These are phyloP conservation scores for Phytopythium chamaehyphon DNA, from an alignment of 352 stramenopile genomes.

Conservation along the genomic window DNA sequence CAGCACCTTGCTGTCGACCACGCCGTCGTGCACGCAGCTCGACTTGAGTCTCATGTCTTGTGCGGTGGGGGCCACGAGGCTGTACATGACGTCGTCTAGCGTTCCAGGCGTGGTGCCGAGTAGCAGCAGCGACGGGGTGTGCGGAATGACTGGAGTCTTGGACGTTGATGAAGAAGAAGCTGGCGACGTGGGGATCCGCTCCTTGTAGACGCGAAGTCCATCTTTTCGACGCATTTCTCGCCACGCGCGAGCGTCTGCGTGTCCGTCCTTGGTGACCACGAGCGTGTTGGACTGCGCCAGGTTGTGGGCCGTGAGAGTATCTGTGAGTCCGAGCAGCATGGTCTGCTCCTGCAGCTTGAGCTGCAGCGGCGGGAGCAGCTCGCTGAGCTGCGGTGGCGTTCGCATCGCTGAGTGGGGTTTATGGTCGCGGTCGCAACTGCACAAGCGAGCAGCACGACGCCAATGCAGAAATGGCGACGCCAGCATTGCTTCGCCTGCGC, in stretches of 20 bases:
- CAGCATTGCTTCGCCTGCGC: too few species aligned
- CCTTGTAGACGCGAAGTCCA: slow-evolving; percentile 29
- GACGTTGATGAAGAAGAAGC: neutral
- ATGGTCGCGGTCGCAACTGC: neutral
- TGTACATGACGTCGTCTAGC: slow-evolving; percentile 50
- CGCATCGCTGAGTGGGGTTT: neutral
- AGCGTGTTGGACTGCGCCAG: slow-evolving; percentile 48
- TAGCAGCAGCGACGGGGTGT: slow-evolving; percentile 27
- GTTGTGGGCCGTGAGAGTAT: slow-evolving; percentile 40
- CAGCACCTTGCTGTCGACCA: slow-evolving; percentile 45
- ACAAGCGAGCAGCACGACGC: too few species aligned
- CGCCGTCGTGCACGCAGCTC: slow-evolving; percentile 39
- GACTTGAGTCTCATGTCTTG: slow-evolving; percentile 41
- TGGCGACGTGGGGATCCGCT: slow-evolving; percentile 12
- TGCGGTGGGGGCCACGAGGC: slow-evolving; percentile 26
- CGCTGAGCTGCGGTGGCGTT: neutral
- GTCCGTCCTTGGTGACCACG: slow-evolving; percentile 35
- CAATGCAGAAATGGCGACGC: too few species aligned
- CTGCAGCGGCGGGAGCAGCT: neutral
- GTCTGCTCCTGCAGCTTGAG: slow-evolving; percentile 25
- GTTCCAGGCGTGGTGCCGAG: slow-evolving; percentile 33
- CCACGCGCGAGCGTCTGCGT: slow-evolving; percentile 30
- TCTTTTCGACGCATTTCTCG: slow-evolving; percentile 22
- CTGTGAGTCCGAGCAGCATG: slow-evolving; percentile 28
- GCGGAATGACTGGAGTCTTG: slow-evolving; percentile 2